Evolutionary conservation across 78 protist species (phyloP).

Genomic region (Parvularia atlantis): DNA sequence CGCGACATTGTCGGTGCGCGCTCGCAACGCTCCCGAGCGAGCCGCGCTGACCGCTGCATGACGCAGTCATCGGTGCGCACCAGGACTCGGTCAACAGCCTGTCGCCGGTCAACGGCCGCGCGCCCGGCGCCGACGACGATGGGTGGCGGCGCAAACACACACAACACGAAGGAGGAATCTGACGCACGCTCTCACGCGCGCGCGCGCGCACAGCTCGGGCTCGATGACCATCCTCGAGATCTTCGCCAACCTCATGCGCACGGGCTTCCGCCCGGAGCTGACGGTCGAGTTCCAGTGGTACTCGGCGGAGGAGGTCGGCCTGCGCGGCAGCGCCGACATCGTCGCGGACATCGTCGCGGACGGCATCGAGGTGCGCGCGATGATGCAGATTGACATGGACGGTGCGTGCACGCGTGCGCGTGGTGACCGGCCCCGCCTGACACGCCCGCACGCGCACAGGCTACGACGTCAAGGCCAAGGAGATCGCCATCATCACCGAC

Average conservation of each 20-base stretch:
- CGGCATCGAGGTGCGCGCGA: background rate
- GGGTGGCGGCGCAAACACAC: no score
- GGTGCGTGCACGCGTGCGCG: no score
- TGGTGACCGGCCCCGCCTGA: no score
- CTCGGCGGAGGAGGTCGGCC: slow-evolving; percentile 24
- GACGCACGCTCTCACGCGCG: no score
- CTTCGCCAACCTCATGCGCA: background rate
- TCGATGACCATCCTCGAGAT: background rate
- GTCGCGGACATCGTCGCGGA: background rate
- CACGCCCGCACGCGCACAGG: no score
- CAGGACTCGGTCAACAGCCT: background rate
- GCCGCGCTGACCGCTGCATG: no score
- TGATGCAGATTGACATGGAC: slow-evolving; percentile 5
- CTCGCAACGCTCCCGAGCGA: no score
- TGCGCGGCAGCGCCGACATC: slow-evolving; percentile 6
- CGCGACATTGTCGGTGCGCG: slow-evolving; percentile 3
- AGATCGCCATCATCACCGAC: background rate
- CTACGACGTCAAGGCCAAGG: background rate
- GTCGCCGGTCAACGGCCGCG: slow-evolving; percentile 1
- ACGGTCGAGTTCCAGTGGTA: slow-evolving; percentile 17
- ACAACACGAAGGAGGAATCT: no score
- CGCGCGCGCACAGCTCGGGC: no score
- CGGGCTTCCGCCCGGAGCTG: slow-evolving; percentile 1
- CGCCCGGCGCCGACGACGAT: slow-evolving; percentile 25
- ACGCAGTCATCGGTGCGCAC: slow-evolving; percentile 13